Conservation (phyloP, 208 protist species). For the Acanthamoeba royreba region DNA sequence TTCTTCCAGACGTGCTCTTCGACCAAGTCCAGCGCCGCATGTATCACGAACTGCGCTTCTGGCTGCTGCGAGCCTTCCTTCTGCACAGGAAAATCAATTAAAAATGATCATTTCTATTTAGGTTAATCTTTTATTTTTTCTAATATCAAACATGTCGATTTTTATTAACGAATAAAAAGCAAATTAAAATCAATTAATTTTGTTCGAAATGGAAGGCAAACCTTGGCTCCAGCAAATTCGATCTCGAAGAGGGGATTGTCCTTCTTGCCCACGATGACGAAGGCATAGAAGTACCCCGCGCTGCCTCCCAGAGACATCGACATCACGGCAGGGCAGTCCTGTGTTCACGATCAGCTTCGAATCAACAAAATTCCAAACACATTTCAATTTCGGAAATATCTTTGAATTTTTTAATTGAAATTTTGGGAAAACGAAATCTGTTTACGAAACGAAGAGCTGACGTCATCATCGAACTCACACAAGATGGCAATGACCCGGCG, state of each 20-base stretch:
- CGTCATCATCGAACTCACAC: too few species aligned
- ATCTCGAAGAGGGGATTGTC: conserved; percentile 29
- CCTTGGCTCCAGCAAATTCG: neutral
- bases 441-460: too few species aligned
- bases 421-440: too few species aligned
- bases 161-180: neutral
- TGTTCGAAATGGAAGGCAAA: neutral
- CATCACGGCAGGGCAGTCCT: neutral
- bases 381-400: neutral
- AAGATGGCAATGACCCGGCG: too few species aligned
- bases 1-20: conserved; percentile 34
- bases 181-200: neutral
- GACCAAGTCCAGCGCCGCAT: neutral
- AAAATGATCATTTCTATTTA: neutral
- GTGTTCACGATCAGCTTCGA: neutral
- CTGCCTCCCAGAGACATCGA: neutral
- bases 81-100: neutral
- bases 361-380: neutral
- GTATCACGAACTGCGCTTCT: neutral
- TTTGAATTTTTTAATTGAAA: too few species aligned
- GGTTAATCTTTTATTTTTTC: too few species aligned
- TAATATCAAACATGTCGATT: too few species aligned
- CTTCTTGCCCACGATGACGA: conserved; percentile 26
- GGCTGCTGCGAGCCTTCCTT: neutral
- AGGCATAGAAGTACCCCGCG: neutral